phyloP scores from a whole-genome alignment of 805 yeast species.

The Saturnispora bothae region DNA sequence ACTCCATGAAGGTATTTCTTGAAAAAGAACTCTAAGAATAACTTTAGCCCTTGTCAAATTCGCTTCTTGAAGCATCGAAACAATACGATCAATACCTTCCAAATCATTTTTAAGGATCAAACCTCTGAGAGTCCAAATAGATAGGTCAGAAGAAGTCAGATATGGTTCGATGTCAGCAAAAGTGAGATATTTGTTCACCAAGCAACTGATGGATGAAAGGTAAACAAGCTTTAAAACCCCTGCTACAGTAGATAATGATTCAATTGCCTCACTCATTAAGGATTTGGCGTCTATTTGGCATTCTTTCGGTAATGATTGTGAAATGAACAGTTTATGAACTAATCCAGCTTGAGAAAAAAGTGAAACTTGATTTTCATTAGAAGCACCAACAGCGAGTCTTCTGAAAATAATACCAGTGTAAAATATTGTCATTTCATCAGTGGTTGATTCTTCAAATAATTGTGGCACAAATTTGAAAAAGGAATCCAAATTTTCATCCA shows the following conservation, averaged over 20 bases:
- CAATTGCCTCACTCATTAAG: background rate
- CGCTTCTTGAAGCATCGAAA: conserved; percentile 1
- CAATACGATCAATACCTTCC: conserved; percentile 5
- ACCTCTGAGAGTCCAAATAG: conserved; percentile 12
- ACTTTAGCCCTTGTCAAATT: conserved; percentile 5
- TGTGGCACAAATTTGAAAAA: conserved; percentile 4
- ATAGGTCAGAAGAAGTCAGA: background rate
- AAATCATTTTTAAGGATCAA: conserved; percentile 11
- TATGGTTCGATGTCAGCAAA: conserved; percentile 4
- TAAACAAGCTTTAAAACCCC: conserved; percentile 7
- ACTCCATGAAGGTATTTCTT: conserved; percentile 7
- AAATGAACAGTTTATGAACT: background rate
- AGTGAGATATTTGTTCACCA: conserved; percentile 11
- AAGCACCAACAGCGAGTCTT: background rate
- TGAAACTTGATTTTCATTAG: background rate
- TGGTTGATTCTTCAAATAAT: background rate
- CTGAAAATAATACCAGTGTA: conserved; percentile 6
- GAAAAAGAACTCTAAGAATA: conserved; percentile 9
- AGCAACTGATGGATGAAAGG: conserved; percentile 7
- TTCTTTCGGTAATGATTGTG: background rate
- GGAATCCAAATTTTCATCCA: conserved; percentile 4
- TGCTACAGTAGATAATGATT: background rate
- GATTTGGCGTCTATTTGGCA: background rate
- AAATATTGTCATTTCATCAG: conserved; percentile 1
- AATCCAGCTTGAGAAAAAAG: background rate